A percentile compares a stretch with the other conserved stretches of the same genome.
Evolutionary conservation across 371 early-diverging fungal genomes (phyloP).

Genomic region (Rhizopus arrhizus): DNA sequence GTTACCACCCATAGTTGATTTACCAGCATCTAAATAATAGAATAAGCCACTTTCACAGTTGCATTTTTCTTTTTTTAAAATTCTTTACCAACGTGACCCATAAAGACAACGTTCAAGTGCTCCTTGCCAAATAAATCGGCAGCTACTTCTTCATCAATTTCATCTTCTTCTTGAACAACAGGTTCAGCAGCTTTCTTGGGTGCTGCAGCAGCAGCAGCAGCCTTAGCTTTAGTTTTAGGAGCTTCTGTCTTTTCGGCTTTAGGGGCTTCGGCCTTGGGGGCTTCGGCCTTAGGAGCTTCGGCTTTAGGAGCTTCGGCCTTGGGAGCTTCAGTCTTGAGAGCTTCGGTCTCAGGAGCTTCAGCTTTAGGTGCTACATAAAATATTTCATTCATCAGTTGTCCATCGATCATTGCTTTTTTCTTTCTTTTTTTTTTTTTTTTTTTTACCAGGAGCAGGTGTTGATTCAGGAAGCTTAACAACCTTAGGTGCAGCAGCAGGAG

Average conservation of each 20-base stretch:
- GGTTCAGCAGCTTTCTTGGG: not conserved
- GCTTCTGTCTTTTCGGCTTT: slow-evolving; percentile 5
- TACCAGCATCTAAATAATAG: slow-evolving; percentile 91
- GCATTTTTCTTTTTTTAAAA: not conserved
- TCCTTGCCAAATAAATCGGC: slow-evolving; percentile 84
- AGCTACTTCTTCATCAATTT: slow-evolving; percentile 61
- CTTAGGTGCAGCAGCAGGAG: slow-evolving; percentile 31
- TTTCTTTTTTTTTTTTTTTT: slow-evolving; percentile 1
- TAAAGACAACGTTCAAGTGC: slow-evolving; percentile 96
- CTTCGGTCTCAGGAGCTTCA: slow-evolving; percentile 2
- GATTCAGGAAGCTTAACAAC: slow-evolving; percentile 38
- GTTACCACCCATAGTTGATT: slow-evolving; percentile 99
- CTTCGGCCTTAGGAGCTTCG: slow-evolving; percentile 18
- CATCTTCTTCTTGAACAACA: slow-evolving; percentile 36
- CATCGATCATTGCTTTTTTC: no score
- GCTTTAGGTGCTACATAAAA: slow-evolving; percentile 3
- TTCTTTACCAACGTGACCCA: slow-evolving; percentile 95
- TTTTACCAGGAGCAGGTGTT: slow-evolving; percentile 27
- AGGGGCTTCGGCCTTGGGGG: slow-evolving; percentile 12
- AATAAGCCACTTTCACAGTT: slow-evolving; percentile 21
- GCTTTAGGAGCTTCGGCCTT: not conserved
- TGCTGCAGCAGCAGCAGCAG: not conserved
- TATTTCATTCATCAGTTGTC: no score
- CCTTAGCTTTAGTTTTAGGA: slow-evolving; percentile 2
- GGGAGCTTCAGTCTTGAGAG: not conserved